These are phyloP conservation scores for Adansonia madagascariensis DNA, from an alignment of 441 rosid genomes.

Conservation along the genomic window DNA sequence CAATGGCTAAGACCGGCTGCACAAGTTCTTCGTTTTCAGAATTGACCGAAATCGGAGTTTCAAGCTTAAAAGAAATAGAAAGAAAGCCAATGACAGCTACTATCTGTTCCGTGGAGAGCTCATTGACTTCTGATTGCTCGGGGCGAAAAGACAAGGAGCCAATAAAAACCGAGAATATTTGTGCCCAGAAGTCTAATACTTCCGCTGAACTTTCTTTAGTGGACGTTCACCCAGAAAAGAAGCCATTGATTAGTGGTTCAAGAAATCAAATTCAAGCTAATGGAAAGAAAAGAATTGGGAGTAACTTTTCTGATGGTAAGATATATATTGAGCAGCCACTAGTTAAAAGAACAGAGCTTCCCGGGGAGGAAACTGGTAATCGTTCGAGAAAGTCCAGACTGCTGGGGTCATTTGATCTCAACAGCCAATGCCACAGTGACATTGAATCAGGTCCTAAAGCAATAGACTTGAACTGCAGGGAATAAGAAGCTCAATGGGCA, in stretches of 20 bases:
- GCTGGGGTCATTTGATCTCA: conserved; percentile 53
- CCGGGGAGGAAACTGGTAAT: conserved; percentile 30
- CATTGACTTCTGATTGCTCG: conserved; percentile 78
- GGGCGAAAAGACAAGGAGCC: conserved; percentile 51
- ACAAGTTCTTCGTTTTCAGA: conserved; percentile 68
- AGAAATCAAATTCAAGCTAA: conserved; percentile 37
- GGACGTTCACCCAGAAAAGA: conserved; percentile 51
- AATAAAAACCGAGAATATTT: conserved; percentile 29
- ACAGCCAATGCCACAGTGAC: conserved; percentile 51
- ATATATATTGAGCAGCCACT: conserved; percentile 44
- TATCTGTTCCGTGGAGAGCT: conserved; percentile 73
- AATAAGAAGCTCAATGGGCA: conserved; percentile 35
- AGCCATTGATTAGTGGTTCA: conserved; percentile 26
- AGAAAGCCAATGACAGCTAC: conserved; percentile 44
- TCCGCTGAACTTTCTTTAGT: conserved; percentile 59
- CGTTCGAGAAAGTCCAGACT: conserved; percentile 35
- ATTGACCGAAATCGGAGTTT: conserved; percentile 61
- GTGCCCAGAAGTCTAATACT: conserved; percentile 21
- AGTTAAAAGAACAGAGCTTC: conserved; percentile 37
- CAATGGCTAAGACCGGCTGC: conserved; percentile 63
- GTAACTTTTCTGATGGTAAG: conserved; percentile 39
- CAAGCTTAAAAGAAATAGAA: conserved; percentile 42
- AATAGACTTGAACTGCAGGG: conserved; percentile 57
- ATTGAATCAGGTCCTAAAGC: conserved; percentile 40
- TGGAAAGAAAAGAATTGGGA: conserved; percentile 56